phyloP scores from a whole-genome alignment of 23 red algal genomes.

The Pyropia yezoensis region DNA sequence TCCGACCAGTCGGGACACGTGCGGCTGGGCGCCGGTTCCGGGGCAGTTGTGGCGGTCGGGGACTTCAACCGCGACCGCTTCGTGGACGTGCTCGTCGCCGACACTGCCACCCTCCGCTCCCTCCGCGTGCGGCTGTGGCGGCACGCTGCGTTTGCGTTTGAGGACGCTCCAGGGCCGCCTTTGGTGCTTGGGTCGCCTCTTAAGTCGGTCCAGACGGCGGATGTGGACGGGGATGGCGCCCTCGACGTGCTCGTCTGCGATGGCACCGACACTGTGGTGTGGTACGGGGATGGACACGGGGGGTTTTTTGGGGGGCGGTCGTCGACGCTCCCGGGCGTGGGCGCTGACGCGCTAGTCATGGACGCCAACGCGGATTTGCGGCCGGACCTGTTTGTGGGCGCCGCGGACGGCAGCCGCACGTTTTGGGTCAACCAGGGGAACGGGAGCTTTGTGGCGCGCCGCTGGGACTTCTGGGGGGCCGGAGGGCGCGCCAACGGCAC shows the following conservation, averaged over 20 bases:
- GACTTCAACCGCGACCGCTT: conserved; percentile 76
- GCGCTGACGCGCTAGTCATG: conserved; percentile 35
- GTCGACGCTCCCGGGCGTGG: conserved; percentile 5
- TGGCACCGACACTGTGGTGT: conserved; percentile 24
- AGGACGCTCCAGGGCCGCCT: conserved; percentile 8
- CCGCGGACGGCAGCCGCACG: conserved; percentile 49
- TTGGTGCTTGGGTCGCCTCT: conserved; percentile 11
- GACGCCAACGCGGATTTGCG: conserved; percentile 78
- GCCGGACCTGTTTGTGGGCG: conserved; percentile 71
- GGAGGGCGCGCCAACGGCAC: background rate
- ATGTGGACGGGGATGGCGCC: conserved; percentile 81
- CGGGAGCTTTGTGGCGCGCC: background rate
- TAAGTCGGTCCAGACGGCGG: conserved; percentile 29
- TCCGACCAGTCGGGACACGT: conserved; percentile 66
- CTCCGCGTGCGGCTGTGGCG: conserved; percentile 51
- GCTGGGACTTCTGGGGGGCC: background rate
- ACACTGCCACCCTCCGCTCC: conserved; percentile 12
- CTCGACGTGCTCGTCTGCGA: conserved; percentile 66
- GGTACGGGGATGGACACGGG: conserved; percentile 41
- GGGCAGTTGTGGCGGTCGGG: conserved; percentile 41
- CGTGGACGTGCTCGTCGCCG: conserved; percentile 56
- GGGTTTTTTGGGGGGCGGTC: conserved; percentile 54
- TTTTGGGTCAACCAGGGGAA: conserved; percentile 25
- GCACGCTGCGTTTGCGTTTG: conserved; percentile 36
- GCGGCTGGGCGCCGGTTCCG: conserved; percentile 34